These are phyloP conservation scores for Microstegium vimineum DNA, from an alignment of 176 grass and related monocot species.

Conservation along the genomic window DNA sequence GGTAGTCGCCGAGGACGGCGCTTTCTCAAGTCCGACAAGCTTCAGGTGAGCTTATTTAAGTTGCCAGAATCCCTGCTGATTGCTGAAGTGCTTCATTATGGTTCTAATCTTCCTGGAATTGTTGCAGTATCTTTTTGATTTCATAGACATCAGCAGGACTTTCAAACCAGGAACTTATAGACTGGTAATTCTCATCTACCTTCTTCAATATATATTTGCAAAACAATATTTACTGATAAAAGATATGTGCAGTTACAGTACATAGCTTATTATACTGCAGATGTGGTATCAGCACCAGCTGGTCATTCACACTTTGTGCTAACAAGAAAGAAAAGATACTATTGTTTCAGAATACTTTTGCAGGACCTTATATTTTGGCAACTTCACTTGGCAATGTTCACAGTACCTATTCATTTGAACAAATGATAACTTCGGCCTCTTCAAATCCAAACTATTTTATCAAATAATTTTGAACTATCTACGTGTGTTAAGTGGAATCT, in stretches of 20 bases:
- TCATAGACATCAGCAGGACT: slow-evolving; percentile 76
- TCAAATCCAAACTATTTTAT: neutral
- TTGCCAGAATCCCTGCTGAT: slow-evolving; percentile 20
- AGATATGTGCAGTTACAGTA: neutral
- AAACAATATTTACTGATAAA: slow-evolving; percentile 2
- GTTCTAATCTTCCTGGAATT: slow-evolving; percentile 27
- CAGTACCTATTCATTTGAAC: neutral
- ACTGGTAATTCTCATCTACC: slow-evolving; percentile 62
- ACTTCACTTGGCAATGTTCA: neutral
- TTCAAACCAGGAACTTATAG: slow-evolving; percentile 92
- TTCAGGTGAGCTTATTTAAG: slow-evolving; percentile 53
- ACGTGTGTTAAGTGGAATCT: neutral
- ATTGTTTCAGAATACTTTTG: neutral
- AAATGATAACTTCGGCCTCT: neutral
- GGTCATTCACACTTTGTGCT: neutral
- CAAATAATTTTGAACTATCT: neutral
- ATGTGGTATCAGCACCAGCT: neutral
- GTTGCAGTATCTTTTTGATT: slow-evolving; percentile 88
- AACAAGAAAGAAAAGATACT: neutral
- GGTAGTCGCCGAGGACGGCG: slow-evolving; percentile 68
- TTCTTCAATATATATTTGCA: slow-evolving; percentile 15
- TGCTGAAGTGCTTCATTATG: neutral
- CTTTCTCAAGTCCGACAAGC: slow-evolving; percentile 89
- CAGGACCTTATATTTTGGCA: neutral
- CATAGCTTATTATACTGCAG: neutral